These are phyloP conservation scores for Blastobotrys mokoenaii DNA, from an alignment of 805 yeast genomes.

Conservation along the genomic window DNA sequence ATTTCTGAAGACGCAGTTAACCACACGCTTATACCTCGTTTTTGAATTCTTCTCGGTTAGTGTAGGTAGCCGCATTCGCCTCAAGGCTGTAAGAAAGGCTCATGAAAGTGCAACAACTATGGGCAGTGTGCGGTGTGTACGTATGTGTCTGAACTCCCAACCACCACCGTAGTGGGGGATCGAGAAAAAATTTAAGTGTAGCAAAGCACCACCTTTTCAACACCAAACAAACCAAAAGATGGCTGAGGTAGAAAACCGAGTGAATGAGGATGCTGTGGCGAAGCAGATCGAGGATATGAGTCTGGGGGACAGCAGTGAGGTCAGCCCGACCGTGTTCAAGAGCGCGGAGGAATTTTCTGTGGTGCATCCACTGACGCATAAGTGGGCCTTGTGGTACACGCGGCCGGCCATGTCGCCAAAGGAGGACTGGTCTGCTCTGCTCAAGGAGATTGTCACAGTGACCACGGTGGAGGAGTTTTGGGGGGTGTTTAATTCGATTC, in stretches of 20 bases:
- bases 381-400: constrained; percentile 97
- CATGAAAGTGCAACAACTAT: too few relatives aligned
- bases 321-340: constrained; percentile 16
- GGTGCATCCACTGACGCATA: constrained; percentile 81
- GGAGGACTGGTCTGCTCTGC: constrained; percentile 86
- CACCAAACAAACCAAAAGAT: background rate
- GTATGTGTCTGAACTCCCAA: too few relatives aligned
- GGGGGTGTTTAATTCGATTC: constrained; percentile 94
- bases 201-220: background rate
- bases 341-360: constrained; percentile 42
- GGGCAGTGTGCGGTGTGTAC: too few relatives aligned
- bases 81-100: background rate
- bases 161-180: too few relatives aligned
- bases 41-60: background rate
- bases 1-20: too few relatives aligned
- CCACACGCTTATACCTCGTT: too few relatives aligned
- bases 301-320: background rate
- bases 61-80: background rate
- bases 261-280: constrained; percentile 10
- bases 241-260: background rate
- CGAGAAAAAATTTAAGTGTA: too few relatives aligned
- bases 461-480: constrained; percentile 97
- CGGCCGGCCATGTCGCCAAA: constrained; percentile 70
- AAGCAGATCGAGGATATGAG: constrained; percentile 13
- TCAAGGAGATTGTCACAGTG: constrained; percentile 88